These are phyloP conservation scores for Urochloa ruziziensis DNA, from an alignment of 176 grass and related monocot genomes.

Conservation along the genomic window DNA sequence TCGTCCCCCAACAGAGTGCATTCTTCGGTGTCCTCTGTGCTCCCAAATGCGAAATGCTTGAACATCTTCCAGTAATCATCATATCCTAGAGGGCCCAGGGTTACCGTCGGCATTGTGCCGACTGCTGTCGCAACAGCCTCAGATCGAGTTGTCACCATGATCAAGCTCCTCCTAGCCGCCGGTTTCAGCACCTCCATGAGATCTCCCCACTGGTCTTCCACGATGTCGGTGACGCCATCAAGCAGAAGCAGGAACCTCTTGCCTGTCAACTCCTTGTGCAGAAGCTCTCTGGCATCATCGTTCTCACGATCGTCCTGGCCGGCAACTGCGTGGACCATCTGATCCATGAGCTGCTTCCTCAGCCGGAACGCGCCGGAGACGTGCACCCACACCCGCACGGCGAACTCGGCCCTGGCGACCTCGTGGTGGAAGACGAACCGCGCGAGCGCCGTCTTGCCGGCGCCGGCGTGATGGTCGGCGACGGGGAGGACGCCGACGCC, in stretches of 20 bases:
- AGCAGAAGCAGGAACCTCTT: conserved; percentile 41
- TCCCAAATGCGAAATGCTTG: conserved; percentile 34
- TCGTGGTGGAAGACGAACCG: conserved; percentile 33
- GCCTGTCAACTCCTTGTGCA: background rate
- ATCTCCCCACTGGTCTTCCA: conserved; percentile 12
- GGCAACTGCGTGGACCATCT: conserved; percentile 1
- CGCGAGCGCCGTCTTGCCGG: conserved; percentile 37
- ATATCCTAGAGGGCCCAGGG: background rate
- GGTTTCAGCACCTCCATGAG: conserved; percentile 18
- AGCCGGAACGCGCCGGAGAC: conserved; percentile 1
- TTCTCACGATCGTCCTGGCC: background rate
- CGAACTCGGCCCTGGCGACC: conserved; percentile 24
- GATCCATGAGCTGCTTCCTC: background rate
- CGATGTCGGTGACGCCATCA: background rate
- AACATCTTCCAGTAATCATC: conserved; percentile 37
- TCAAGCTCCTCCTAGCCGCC: conserved; percentile 35
- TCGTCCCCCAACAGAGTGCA: conserved; percentile 27
- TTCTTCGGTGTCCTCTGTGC: conserved; percentile 11
- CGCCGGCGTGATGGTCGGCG: background rate
- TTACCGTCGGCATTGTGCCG: conserved; percentile 15
- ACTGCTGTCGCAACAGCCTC: background rate
- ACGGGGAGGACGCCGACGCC: conserved; percentile 30
- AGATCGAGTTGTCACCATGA: conserved; percentile 40
- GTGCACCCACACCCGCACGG: conserved; percentile 35
- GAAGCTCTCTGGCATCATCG: background rate